A percentile compares a stretch with the other conserved stretches of the same genome.
phyloP scores from a whole-genome alignment of 129 eudicot species.

The Gnaphalium uliginosum region DNA sequence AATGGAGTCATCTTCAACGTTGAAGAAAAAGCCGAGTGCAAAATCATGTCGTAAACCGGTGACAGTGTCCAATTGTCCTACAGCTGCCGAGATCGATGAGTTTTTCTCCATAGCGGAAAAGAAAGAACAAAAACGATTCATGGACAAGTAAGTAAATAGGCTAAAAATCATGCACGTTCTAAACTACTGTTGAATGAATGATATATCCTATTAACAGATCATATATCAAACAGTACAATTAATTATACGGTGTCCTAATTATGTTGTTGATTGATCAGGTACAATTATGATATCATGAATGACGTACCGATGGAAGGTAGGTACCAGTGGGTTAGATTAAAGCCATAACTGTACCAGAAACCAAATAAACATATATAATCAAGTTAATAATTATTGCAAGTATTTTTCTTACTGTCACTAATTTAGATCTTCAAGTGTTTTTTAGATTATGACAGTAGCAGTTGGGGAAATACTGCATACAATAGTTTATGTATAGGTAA shows the following conservation, averaged over 20 bases:
- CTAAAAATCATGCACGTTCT: not conserved
- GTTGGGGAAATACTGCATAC: slow-evolving; percentile 16
- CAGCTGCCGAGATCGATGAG: slow-evolving; percentile 66
- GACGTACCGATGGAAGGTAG: slow-evolving; percentile 77
- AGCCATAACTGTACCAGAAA: slow-evolving; percentile 40
- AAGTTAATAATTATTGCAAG: slow-evolving; percentile 24
- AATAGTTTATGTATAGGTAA: slow-evolving; percentile 37
- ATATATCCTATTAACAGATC: not conserved
- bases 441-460: slow-evolving; percentile 20
- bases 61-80: slow-evolving; percentile 35
- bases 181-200: not conserved
- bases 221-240: not conserved
- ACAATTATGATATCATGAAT: slow-evolving; percentile 73
- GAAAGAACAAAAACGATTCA: slow-evolving; percentile 59
- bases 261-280: slow-evolving; percentile 47
- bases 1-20: slow-evolving; percentile 42
- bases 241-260: not conserved
- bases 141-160: slow-evolving; percentile 56
- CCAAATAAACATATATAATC: not conserved
- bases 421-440: slow-evolving; percentile 2
- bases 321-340: slow-evolving; percentile 74
- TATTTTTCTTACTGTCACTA: slow-evolving; percentile 28
- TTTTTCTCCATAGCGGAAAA: slow-evolving; percentile 66
- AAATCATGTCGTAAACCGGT: slow-evolving; percentile 17
- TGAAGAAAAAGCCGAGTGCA: slow-evolving; percentile 24